Percentiles rank a stretch among this genome's conserved stretches.
These are phyloP conservation scores for Trichosporon coremiiforme DNA, from an alignment of 1,284 basidiomycete genomes.

Conservation along the genomic window DNA sequence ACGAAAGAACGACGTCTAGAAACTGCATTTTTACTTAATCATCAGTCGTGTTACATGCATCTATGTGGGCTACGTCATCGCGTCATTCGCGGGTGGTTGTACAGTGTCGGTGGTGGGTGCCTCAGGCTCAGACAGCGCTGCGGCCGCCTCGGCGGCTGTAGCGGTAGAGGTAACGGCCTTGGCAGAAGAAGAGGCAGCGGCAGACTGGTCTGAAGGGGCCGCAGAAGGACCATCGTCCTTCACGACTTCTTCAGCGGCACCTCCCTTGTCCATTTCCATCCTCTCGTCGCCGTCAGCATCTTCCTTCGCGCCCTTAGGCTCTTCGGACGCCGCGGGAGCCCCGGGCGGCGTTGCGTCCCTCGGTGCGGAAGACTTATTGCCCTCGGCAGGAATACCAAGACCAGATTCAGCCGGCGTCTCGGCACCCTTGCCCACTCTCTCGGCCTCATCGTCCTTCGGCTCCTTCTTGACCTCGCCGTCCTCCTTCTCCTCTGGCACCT, in stretches of 20 bases:
- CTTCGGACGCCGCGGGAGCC: background rate
- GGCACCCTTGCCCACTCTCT: background rate
- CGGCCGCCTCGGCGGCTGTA: background rate
- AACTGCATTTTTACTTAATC: conserved; percentile 5
- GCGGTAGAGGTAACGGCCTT: background rate
- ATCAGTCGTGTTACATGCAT: conserved; percentile 23
- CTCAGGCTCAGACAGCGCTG: background rate
- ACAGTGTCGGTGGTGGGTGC: background rate
- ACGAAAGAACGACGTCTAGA: background rate
- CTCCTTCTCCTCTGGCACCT: background rate
- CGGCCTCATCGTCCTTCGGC: conserved; percentile 7
- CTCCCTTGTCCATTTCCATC: background rate
- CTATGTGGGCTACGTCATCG: conserved; percentile 24
- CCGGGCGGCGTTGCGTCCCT: background rate
- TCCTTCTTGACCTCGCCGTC: conserved; percentile 22
- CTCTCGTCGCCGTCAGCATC: background rate
- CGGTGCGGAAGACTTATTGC: background rate
- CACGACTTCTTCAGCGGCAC: background rate
- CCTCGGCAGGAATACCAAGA: background rate
- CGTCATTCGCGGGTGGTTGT: background rate
- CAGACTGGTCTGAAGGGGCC: no score
- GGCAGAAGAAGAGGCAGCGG: background rate
- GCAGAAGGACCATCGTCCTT: background rate
- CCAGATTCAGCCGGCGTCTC: background rate
- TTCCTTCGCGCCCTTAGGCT: background rate